These are phyloP conservation scores for Penicillium sp. DNA, from an alignment of 2,329 filamentous ascomycete genomes.

Conservation along the genomic window DNA sequence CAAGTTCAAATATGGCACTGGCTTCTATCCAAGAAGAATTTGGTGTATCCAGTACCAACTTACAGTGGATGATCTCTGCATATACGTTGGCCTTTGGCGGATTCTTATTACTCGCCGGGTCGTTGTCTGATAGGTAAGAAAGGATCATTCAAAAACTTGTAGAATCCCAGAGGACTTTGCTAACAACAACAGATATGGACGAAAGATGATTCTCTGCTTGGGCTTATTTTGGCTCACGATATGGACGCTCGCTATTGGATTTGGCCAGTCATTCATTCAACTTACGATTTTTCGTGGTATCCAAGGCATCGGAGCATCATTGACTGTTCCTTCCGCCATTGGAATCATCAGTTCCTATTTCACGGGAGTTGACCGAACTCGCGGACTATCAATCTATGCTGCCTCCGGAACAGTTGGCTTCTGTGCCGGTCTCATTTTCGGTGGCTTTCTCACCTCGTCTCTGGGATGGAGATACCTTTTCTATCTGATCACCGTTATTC, in stretches of 20 bases:
- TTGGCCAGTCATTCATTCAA: constrained; percentile 44
- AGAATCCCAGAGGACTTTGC: background rate
- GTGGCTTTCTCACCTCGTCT: constrained; percentile 41
- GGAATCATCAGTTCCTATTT: constrained; percentile 48
- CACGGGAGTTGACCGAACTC: constrained; percentile 38
- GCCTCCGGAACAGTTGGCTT: constrained; percentile 43
- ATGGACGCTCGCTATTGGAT: constrained; percentile 40
- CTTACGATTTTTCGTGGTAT: constrained; percentile 44
- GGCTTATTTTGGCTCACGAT: constrained; percentile 38
- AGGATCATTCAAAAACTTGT: no score
- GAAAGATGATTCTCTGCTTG: constrained; percentile 40
- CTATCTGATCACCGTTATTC: constrained; percentile 36
- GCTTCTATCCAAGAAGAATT: constrained; percentile 44
- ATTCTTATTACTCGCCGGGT: constrained; percentile 9
- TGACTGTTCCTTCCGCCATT: constrained; percentile 50
- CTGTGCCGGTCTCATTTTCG: constrained; percentile 42
- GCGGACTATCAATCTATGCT: constrained; percentile 42
- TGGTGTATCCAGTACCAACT: constrained; percentile 31
- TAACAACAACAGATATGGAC: constrained; percentile 29
- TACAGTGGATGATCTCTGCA: constrained; percentile 46
- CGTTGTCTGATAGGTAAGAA: constrained; percentile 16
- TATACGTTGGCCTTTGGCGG: constrained; percentile 45
- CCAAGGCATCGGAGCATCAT: constrained; percentile 48
- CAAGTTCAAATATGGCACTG: constrained; percentile 42
- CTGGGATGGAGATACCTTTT: constrained; percentile 44